Percentiles rank a stretch among this genome's conserved stretches.
phyloP scores from a whole-genome alignment of 23 red algal genomes.

The Gracilaria vermiculophylla region DNA sequence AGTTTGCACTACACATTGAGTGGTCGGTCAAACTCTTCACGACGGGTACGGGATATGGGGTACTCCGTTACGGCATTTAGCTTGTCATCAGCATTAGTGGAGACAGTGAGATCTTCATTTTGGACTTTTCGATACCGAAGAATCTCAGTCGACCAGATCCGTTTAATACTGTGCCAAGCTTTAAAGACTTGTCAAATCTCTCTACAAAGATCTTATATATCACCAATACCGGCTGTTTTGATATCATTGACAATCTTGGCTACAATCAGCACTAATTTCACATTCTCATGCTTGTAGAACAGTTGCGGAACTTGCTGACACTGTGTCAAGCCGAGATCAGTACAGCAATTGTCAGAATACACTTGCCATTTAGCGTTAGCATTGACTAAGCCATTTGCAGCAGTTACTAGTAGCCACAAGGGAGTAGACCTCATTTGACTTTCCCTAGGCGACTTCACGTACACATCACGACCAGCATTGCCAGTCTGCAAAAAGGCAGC shows the following conservation, averaged over 20 bases:
- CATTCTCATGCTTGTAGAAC: neutral
- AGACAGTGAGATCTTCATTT: neutral
- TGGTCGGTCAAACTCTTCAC: too few relatives aligned
- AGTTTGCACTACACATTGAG: too few relatives aligned
- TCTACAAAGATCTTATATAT: neutral
- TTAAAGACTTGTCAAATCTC: neutral
- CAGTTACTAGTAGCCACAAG: neutral
- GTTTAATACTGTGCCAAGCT: neutral
- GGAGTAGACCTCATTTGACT: slow-evolving; percentile 21
- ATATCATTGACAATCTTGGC: neutral
- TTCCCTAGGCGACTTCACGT: neutral
- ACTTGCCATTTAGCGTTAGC: too few relatives aligned
- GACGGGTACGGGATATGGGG: neutral
- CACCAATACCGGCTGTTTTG: neutral
- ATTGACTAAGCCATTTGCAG: neutral
- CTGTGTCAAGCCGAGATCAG: neutral
- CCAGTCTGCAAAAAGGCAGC: slow-evolving; percentile 42
- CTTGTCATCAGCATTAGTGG: neutral
- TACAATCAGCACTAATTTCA: neutral
- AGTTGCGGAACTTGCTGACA: neutral
- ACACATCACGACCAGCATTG: neutral
- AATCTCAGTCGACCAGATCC: neutral
- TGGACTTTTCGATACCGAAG: neutral
- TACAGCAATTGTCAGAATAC: too few relatives aligned
- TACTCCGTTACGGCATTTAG: neutral